Conservation (phyloP, 2,329 filamentous ascomycete species). For the Daldinia eschscholtzii region DNA sequence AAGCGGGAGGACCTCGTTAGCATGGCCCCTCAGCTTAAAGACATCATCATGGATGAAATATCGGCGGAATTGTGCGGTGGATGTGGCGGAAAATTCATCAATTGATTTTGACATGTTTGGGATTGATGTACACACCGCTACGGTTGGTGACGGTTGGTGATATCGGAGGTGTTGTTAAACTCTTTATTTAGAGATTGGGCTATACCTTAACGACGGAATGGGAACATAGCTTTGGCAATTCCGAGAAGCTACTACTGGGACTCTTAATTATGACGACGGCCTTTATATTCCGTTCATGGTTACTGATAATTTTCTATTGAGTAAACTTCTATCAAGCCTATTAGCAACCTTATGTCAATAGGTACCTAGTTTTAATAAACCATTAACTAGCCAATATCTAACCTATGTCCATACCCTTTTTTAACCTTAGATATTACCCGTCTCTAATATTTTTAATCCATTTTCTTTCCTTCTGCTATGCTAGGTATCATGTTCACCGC, state of each 20-base stretch:
- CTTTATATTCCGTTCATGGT: too few relatives aligned
- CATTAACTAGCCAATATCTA: too few relatives aligned
- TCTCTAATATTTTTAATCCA: background rate
- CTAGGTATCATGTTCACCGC: too few relatives aligned
- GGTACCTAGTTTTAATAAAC: too few relatives aligned
- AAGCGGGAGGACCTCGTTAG: slow-evolving; percentile 57
- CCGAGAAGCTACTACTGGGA: background rate
- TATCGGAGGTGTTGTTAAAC: background rate
- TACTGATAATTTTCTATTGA: too few relatives aligned
- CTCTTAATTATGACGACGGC: background rate
- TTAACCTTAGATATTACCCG: too few relatives aligned
- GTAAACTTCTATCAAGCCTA: too few relatives aligned
- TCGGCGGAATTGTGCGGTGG: slow-evolving; percentile 49
- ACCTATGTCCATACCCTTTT: too few relatives aligned
- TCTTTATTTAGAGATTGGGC: background rate
- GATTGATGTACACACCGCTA: background rate
- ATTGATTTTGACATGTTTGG: slow-evolving; percentile 22
- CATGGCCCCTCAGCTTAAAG: slow-evolving; percentile 44
- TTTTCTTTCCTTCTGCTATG: background rate
- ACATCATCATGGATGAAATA: slow-evolving; percentile 46
- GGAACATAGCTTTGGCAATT: background rate
- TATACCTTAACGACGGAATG: background rate
- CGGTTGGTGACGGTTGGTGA: too few relatives aligned
- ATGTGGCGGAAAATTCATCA: slow-evolving; percentile 52
- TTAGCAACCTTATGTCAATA: too few relatives aligned